Evolutionary conservation across 2,329 filamentous ascomycete genomes (phyloP).

Genomic region (Aplosporella prunicola): DNA sequence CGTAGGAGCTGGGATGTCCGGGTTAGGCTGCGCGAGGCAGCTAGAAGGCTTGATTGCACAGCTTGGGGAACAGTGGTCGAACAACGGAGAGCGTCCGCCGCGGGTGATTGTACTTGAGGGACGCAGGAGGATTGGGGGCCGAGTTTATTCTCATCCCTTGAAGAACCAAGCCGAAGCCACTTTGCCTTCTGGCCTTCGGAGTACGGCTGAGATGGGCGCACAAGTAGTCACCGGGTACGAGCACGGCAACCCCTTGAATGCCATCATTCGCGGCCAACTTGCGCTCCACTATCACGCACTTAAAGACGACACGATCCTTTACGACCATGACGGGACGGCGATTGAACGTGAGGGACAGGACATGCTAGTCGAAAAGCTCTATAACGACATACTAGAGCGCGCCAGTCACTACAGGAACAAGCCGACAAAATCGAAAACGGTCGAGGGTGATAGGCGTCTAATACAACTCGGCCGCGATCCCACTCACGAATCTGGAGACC

Average conservation of each 20-base stretch:
- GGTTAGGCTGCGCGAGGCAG: constrained; percentile 84
- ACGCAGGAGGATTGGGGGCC: constrained; percentile 74
- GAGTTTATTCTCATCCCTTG: constrained; percentile 78
- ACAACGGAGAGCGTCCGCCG: constrained; percentile 58
- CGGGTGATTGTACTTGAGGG: constrained; percentile 78
- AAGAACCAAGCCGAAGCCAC: constrained; percentile 48
- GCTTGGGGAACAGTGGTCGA: constrained; percentile 58
- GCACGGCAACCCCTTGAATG: constrained; percentile 84
- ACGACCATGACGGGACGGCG: constrained; percentile 69
- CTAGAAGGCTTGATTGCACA: constrained; percentile 78
- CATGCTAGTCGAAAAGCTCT: constrained; percentile 77
- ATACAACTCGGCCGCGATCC: constrained; percentile 79
- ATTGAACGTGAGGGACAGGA: constrained; percentile 67
- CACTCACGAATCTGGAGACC: constrained; percentile 44
- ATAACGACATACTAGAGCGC: constrained; percentile 88
- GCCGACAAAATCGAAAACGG: constrained; percentile 55
- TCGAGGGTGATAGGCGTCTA: constrained; percentile 73
- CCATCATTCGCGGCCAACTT: constrained; percentile 82
- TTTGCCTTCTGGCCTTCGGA: constrained; percentile 46
- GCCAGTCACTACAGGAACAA: constrained; percentile 87
- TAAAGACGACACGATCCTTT: constrained; percentile 72
- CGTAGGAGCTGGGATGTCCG: constrained; percentile 89
- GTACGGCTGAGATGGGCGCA: constrained; percentile 91
- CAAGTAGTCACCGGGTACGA: constrained; percentile 98
- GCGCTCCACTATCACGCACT: constrained; percentile 78